Conservation (phyloP, 768 basidiomycete genomes). For the Tulasnella sp. region DNA sequence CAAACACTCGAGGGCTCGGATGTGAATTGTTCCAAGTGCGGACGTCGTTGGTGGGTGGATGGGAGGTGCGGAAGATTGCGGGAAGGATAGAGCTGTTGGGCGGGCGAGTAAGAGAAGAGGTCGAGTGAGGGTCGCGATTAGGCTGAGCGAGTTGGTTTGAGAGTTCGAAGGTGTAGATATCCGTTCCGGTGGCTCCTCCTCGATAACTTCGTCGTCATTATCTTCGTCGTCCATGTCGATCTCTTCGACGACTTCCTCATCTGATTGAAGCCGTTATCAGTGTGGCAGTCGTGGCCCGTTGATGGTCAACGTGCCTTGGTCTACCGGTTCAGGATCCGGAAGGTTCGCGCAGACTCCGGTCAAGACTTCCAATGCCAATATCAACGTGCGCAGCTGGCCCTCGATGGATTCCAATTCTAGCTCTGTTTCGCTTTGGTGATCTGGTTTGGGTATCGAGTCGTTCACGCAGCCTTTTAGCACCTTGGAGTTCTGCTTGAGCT, state of each 20-base stretch:
- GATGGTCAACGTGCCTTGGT: conserved; percentile 38
- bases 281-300: conserved; percentile 38
- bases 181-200: conserved; percentile 42
- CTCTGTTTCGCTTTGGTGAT: conserved; percentile 72
- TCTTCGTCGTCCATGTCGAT: conserved; percentile 45
- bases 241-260: conserved; percentile 43
- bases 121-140: conserved; percentile 64
- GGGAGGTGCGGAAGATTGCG: conserved; percentile 60
- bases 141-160: conserved; percentile 41
- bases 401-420: conserved; percentile 75
- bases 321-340: conserved; percentile 66
- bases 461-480: conserved; percentile 50
- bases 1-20: conserved; percentile 84
- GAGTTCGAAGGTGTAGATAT: conserved; percentile 40
- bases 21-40: conserved; percentile 78
- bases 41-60: conserved; percentile 93
- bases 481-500: conserved; percentile 58
- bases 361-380: conserved; percentile 81
- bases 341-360: conserved; percentile 87
- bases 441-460: conserved; percentile 63
- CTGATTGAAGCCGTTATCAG: conserved; percentile 19
- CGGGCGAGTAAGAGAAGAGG: conserved; percentile 71
- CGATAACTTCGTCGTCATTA: conserved; percentile 46
- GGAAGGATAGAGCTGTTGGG: conserved; percentile 81
- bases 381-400: conserved; percentile 67